Percentiles rank a stretch among this genome's conserved stretches.
These are phyloP conservation scores for Penicillium sp. DNA, from an alignment of 2,329 filamentous ascomycete species.

Conservation along the genomic window DNA sequence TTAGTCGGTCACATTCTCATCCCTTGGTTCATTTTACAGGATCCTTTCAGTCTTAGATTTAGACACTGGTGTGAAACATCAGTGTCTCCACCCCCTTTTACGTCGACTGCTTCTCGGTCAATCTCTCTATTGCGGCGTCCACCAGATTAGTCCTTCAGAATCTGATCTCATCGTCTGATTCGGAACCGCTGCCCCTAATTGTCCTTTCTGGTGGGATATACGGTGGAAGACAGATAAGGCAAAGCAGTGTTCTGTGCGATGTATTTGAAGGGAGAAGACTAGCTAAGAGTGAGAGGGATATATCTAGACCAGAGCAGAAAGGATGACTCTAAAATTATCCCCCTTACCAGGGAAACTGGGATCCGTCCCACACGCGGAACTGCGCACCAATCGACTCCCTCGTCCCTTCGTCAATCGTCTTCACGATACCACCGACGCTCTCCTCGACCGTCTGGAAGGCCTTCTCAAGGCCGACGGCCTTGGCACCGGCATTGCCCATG, in stretches of 20 bases:
- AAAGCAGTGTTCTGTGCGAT: neutral
- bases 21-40: no score
- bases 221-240: neutral
- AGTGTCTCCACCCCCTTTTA: no score
- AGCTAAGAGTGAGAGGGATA: neutral
- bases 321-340: neutral
- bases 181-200: neutral
- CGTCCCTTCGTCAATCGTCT: slow-evolving; percentile 11
- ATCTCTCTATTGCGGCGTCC: no score
- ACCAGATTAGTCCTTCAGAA: no score
- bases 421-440: slow-evolving; percentile 13
- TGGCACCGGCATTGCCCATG: slow-evolving; percentile 16
- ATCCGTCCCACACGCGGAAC: neutral
- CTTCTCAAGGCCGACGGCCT: slow-evolving; percentile 11
- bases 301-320: neutral
- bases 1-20: no score
- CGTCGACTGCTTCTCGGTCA: no score
- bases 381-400: neutral
- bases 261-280: neutral
- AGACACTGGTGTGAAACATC: no score
- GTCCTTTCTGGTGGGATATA: no score
- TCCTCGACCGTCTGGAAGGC: slow-evolving; percentile 18
- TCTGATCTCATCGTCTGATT: neutral
- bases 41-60: no score
- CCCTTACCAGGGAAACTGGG: neutral